Percentiles rank a stretch among this genome's conserved stretches.
Evolutionary conservation across 176 grass and related monocot genomes (phyloP).

Genomic region (Oryza glaberrima): DNA sequence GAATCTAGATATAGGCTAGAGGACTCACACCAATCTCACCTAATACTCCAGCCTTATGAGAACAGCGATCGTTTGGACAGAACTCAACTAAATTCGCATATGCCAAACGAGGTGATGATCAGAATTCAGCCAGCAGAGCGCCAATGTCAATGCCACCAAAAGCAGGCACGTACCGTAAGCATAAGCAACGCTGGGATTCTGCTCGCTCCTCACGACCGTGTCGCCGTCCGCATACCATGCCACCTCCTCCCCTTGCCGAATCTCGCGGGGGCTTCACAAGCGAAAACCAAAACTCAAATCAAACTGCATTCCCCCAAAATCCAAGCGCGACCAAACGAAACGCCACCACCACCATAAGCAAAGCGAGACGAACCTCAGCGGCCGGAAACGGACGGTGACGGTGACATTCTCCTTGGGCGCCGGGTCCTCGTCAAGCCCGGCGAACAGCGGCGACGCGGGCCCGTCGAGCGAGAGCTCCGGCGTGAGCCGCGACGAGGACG

Average conservation of each 20-base stretch:
- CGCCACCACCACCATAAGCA: slow-evolving; percentile 1
- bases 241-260: slow-evolving; percentile 96
- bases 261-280: slow-evolving; percentile 83
- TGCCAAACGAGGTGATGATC: not conserved
- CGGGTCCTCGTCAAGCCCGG: slow-evolving; percentile 50
- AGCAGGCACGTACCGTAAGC: slow-evolving; percentile 79
- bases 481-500: slow-evolving; percentile 69
- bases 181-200: slow-evolving; percentile 80
- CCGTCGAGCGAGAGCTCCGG: slow-evolving; percentile 74
- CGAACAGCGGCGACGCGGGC: slow-evolving; percentile 63
- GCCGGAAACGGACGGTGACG: slow-evolving; percentile 96
- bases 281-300: slow-evolving; percentile 47
- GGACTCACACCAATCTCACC: slow-evolving; percentile 4
- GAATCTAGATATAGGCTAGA: not conserved
- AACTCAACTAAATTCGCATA: not conserved
- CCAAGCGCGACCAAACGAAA: slow-evolving; percentile 18
- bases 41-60: not conserved
- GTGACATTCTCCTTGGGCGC: slow-evolving; percentile 90
- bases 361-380: slow-evolving; percentile 66
- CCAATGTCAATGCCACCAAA: not conserved
- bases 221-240: slow-evolving; percentile 98
- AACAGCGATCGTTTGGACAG: not conserved
- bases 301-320: slow-evolving; percentile 58
- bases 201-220: slow-evolving; percentile 89
- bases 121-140: not conserved